Evolutionary conservation across 2,329 filamentous ascomycete species (phyloP).

Genomic region (Colletotrichum limetticola): DNA sequence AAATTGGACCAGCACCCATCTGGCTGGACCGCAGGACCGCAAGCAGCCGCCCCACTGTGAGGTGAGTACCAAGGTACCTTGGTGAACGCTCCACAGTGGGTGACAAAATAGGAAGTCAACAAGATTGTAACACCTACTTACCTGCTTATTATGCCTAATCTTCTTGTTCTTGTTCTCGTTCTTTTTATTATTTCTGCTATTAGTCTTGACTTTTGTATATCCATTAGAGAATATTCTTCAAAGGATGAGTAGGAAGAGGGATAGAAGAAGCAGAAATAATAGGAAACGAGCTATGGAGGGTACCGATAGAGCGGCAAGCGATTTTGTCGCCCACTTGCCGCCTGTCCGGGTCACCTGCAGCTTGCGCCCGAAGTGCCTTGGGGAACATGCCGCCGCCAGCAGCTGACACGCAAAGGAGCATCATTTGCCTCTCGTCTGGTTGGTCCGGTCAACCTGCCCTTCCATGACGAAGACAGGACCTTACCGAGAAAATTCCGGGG

Average conservation of each 20-base stretch:
- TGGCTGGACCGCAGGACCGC: not conserved
- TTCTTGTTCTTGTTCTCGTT: too few species aligned
- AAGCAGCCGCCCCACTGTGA: not conserved
- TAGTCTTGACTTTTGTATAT: too few species aligned
- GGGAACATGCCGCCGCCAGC: slow-evolving; percentile 4
- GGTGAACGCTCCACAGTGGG: not conserved
- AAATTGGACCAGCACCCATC: not conserved
- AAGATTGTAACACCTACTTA: too few species aligned
- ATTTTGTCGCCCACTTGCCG: not conserved
- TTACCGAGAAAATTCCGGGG: slow-evolving; percentile 15
- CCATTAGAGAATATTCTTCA: too few species aligned
- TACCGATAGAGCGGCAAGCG: too few species aligned
- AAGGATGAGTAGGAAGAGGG: too few species aligned
- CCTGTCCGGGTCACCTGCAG: slow-evolving; percentile 9
- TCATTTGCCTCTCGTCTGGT: slow-evolving; percentile 13
- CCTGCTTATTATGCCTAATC: too few species aligned
- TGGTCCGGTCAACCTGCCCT: not conserved
- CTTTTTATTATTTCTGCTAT: too few species aligned
- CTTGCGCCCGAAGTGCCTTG: not conserved
- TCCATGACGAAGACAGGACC: not conserved
- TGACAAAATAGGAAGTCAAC: too few species aligned
- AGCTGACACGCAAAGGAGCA: slow-evolving; percentile 4
- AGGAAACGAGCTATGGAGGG: too few species aligned
- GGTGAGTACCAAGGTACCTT: not conserved
- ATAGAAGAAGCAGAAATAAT: too few species aligned